Evolutionary conservation across 2,329 filamentous ascomycete genomes (phyloP), one percentile per base, ranked within the genome.

Genomic region (Lachnellula occidentalis): DNA sequence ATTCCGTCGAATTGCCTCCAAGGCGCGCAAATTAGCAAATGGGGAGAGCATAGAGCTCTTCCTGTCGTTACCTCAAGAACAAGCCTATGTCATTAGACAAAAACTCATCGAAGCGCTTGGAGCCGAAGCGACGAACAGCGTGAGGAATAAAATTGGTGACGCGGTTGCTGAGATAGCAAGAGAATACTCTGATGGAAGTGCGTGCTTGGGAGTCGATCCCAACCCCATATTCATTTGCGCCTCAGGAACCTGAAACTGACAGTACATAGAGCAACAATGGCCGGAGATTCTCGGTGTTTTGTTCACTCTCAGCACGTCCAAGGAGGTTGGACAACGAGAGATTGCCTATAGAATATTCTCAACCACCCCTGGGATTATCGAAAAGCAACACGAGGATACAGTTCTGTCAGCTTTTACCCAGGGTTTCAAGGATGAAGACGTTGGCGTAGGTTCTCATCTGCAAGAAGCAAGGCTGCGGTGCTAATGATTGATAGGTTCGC

Each of bases 91-190:
- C 47, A 95, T 97, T 66, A 85, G 91, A 63, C 81, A 87, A 66
- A 96, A 92, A 72, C 77, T 97, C 55, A 80, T 97, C 42, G 82
- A 92, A 67, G 85, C 83, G 50, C 78, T 96, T 51, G 83, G 83
- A 55, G 78, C 77, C 58, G 94, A 97, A 74, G 76, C 81, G 21
- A 82, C 88, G 58, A 81, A 85, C 58, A 77, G 82, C 39, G 88
- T 96, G 46, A 82, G 94, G 66, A 94, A 96, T 76, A 99, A 99
- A 74, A 88, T 97, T 69, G 94, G 92, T 65, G 94, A 99, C 73
- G 91, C 92, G n/a, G 88, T 97, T 58, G 94, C 94, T 22, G 94
- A 99, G 73, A 80, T 99, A 57, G 94, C 92, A 45, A 85, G 94
- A 67, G 91, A 99, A 75, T 96, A 96, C 73, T 88, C 89, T 45